phyloP scores from a whole-genome alignment of 176 grass and related monocot genomes.

The Bromus sterilis region DNA sequence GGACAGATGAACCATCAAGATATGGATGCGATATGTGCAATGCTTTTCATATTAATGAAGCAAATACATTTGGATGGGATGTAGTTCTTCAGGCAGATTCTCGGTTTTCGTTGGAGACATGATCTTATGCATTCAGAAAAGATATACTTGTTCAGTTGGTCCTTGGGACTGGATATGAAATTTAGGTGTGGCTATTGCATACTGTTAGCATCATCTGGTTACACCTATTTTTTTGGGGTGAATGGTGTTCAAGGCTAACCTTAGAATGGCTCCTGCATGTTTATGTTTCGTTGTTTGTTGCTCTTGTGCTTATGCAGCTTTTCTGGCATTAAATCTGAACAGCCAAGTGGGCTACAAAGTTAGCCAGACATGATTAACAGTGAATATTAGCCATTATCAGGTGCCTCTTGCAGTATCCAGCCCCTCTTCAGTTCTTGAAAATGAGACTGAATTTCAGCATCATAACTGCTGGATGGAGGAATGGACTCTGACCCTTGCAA shows the following conservation, averaged over 20 bases:
- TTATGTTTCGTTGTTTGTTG: background rate
- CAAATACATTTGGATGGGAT: slow-evolving; percentile 23
- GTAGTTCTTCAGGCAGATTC: slow-evolving; percentile 18
- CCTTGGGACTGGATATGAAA: background rate
- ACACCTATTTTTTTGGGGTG: background rate
- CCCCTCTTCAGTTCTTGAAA: background rate
- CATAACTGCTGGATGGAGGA: background rate
- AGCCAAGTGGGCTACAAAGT: background rate
- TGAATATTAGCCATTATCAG: background rate
- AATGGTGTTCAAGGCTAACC: background rate
- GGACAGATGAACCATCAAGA: slow-evolving; percentile 23
- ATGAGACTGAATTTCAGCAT: slow-evolving; percentile 11
- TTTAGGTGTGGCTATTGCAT: background rate
- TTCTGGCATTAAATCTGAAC: slow-evolving; percentile 10
- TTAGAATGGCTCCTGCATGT: background rate
- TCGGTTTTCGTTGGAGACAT: background rate
- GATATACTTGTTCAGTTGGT: background rate
- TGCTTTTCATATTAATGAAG: slow-evolving; percentile 21
- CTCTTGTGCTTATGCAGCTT: background rate
- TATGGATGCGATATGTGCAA: slow-evolving; percentile 15
- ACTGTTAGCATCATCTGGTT: background rate
- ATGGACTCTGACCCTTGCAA: background rate
- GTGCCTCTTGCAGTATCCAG: background rate
- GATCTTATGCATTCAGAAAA: background rate
- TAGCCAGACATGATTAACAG: background rate